phyloP scores from a whole-genome alignment of 768 basidiomycete genomes.

The Lentinula guzmanii region DNA sequence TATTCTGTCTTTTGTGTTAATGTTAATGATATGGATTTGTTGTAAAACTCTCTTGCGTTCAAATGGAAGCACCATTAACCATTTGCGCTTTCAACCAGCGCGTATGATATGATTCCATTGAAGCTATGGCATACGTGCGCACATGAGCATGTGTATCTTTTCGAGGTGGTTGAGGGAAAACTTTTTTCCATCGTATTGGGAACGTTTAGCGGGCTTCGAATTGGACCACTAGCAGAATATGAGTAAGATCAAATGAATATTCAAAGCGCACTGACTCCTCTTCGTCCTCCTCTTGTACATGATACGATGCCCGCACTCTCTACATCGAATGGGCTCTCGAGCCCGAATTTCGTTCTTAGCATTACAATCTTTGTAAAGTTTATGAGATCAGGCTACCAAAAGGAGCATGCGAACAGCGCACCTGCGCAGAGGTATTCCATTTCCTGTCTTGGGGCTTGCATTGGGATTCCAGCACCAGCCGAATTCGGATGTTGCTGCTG shows the following conservation, averaged over 20 bases:
- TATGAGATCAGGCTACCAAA: background rate
- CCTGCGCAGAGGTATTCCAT: slow-evolving; percentile 61
- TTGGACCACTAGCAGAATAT: slow-evolving; percentile 56
- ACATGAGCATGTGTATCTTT: too few relatives aligned
- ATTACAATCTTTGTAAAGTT: slow-evolving; percentile 64
- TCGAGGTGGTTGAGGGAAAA: too few relatives aligned
- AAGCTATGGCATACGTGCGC: too few relatives aligned
- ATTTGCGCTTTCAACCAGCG: too few relatives aligned
- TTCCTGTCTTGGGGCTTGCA: slow-evolving; percentile 31
- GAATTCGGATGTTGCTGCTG: background rate
- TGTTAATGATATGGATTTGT: background rate
- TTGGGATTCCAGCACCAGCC: slow-evolving; percentile 14
- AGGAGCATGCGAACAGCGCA: slow-evolving; percentile 11
- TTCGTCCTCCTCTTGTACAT: slow-evolving; percentile 98
- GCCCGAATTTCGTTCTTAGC: slow-evolving; percentile 88
- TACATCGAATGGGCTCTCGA: slow-evolving; percentile 90
- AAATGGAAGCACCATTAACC: background rate
- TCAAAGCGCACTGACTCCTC: slow-evolving; percentile 59
- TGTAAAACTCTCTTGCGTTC: background rate
- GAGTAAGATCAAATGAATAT: background rate
- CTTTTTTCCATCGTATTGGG: too few relatives aligned
- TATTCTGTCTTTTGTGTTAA: background rate
- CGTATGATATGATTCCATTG: too few relatives aligned
- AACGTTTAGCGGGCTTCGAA: slow-evolving; percentile 68
- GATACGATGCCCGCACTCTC: slow-evolving; percentile 95